Base-by-base conservation (phyloP, 169 alveolate species). In the Plasmodium falciparum region DNA sequence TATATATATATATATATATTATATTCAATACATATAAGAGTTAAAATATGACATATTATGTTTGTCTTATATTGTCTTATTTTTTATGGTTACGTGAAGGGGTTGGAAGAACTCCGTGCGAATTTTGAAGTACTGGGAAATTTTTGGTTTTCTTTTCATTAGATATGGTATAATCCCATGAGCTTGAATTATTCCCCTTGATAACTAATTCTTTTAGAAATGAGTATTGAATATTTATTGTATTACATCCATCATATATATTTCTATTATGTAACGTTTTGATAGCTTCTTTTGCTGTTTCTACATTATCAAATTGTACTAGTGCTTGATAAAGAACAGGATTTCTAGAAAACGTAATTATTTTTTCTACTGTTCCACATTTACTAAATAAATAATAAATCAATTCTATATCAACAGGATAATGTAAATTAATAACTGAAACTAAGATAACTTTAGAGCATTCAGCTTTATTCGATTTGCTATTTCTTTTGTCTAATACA, bases 201-300 rank as follows among this genome's bases (percentile, higher is more conserved):
- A 93, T 93, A 15, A 61, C 69, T 49, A 93, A 70, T 52, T 93
- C 94, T 59, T 67, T 74, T 52, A 93, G 70, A 33, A 90, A 90
- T 4, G 94, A 88, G 39, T 85, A 86, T 71, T 88, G 93, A 0
- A 93, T 85, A 73, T 93, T 93, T 20, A 90, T 65, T 6, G 95
- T 90, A 76, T 93, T 93, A 65, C 96, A 91, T 13, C 93, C 95
- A 74, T 88, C 95, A 88, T 93, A 93, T 54, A 93, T 91, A 50
- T 91, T 93, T 49, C 95, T 61, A 39, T 83, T 88, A 63, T 93
- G 92, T 43, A 93, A 73, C 6, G 80, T 66, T 70, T 62, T 80
- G 15, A 93, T 76, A 72, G 96, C 96, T 17, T 88, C 92, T 8
- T 80, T 88, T 17, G 96, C 94, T 69, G 91, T 88, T 26, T 74